Base-by-base conservation (phyloP, 208 protist genomes). In the Acanthamoeba culbertsoni region DNA sequence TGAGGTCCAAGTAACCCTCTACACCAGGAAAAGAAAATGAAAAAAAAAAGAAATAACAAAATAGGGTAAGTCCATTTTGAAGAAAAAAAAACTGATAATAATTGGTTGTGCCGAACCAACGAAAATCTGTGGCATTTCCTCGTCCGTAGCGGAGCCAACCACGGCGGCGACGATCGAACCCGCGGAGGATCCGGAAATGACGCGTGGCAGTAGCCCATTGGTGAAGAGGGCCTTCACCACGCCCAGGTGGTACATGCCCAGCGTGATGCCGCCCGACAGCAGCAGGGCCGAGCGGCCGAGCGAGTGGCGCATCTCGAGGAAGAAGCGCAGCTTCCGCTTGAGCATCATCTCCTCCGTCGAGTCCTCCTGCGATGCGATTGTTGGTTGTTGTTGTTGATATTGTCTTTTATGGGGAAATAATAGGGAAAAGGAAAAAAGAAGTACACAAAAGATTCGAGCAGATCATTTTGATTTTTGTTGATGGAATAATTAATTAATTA, bases 181-280 rank as follows among this genome's bases (percentile, higher is more conserved):
- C 14, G 88, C 95, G 10, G 63, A 92, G 18, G 94, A 95, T 26
- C 95, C 95, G 2, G 86, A 93, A 14, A 96, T 31, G 48, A 96
- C 89, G 43, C 95, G 91, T 28, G 95, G 95, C 28, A 96, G 65
- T 20, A 95, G 88, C 26, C 71, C 16, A 5, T 84, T 55, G 51
- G 95, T 40, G 37, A 93, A 84, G n/a, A 96, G 88, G 2, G 88
- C 91, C 53, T 86, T 86, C 1, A 93, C 0, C 2, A 96, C 95
- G 33, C 95, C 95, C 20, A 95, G 8, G 65, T 96, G 95, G 6
- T 96, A 95, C 37, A 95, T 71, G 77, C 94, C 95, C 5, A 97
- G 68, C 1, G 89, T 75, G n/a, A 62, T 95, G 55, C 96, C 96
- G 7, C 96, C 96, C 12, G 65, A 93, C n/a, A 97, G 45, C 18